These are phyloP conservation scores for Syzygium syzygioides DNA, from an alignment of 441 rosid genomes.

Conservation along the genomic window DNA sequence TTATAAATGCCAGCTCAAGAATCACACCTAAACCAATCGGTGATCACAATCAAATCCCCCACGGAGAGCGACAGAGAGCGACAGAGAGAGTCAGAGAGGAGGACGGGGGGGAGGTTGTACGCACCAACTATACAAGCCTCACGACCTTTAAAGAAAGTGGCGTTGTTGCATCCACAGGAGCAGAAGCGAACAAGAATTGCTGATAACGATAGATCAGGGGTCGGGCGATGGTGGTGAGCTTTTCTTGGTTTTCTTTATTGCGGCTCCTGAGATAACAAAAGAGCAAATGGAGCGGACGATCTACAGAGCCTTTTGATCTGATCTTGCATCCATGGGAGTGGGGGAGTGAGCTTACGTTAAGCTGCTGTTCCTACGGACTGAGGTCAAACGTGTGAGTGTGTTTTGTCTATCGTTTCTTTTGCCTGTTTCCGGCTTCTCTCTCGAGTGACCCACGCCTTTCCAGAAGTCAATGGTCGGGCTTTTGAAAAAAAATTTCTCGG, in stretches of 20 bases:
- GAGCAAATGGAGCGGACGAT: not conserved
- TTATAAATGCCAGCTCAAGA: not conserved
- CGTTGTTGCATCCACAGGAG: not conserved
- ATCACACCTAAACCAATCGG: not conserved
- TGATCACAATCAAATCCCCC: not conserved
- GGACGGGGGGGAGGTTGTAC: not conserved
- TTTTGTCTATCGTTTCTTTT: no score
- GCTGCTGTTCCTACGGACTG: not conserved
- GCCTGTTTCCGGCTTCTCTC: not conserved
- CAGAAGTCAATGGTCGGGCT: not conserved
- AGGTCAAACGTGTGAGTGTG: not conserved
- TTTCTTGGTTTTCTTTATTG: not conserved
- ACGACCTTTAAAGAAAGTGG: not conserved
- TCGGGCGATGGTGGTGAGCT: not conserved
- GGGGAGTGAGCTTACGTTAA: not conserved
- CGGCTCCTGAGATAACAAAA: not conserved
- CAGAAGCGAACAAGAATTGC: not conserved
- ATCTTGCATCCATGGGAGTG: not conserved
- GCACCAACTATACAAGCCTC: not conserved
- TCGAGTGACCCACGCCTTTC: not conserved
- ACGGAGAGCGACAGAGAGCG: not conserved
- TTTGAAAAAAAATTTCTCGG: not conserved
- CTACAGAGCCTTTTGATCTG: not conserved
- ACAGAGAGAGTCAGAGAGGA: no score
- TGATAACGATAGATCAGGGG: not conserved